phyloP scores from a whole-genome alignment of 331 rosid species.

The Arachis monticola region DNA sequence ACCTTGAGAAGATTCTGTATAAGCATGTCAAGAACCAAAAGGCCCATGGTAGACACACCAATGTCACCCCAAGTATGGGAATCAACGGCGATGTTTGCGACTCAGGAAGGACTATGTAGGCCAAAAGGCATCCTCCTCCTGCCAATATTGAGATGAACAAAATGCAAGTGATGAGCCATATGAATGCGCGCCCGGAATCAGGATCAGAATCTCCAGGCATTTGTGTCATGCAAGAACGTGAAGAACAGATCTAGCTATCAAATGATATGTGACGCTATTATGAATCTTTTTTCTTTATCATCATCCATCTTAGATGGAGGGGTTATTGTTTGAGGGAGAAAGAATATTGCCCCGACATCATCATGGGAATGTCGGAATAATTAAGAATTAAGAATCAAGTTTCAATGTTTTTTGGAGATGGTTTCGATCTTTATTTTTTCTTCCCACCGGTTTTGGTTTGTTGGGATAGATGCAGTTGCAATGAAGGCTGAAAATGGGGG shows the following conservation, averaged over 20 bases:
- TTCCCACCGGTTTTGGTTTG: neutral
- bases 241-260: conserved; percentile 30
- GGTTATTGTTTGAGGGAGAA: conserved; percentile 23
- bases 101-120: conserved; percentile 60
- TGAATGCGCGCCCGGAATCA: conserved; percentile 56
- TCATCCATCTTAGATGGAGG: conserved; percentile 42
- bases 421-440: conserved; percentile 26
- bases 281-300: conserved; percentile 40
- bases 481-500: conserved; percentile 35
- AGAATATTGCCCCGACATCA: conserved; percentile 20
- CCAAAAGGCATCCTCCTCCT: conserved; percentile 71
- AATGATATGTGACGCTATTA: conserved; percentile 2
- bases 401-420: conserved; percentile 31
- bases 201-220: conserved; percentile 55
- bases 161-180: conserved; percentile 56
- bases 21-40: conserved; percentile 74
- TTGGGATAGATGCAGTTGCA: conserved; percentile 20
- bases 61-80: conserved; percentile 54
- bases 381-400: too few relatives aligned
- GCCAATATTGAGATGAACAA: conserved; percentile 50
- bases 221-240: conserved; percentile 31
- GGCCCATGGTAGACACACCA: conserved; percentile 86
- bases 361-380: too few relatives aligned
- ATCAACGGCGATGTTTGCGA: conserved; percentile 52
- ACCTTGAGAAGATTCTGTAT: conserved; percentile 62